These are phyloP conservation scores for Rhododendron griersonianum DNA, from an alignment of 148 eudicot genomes.

Conservation along the genomic window DNA sequence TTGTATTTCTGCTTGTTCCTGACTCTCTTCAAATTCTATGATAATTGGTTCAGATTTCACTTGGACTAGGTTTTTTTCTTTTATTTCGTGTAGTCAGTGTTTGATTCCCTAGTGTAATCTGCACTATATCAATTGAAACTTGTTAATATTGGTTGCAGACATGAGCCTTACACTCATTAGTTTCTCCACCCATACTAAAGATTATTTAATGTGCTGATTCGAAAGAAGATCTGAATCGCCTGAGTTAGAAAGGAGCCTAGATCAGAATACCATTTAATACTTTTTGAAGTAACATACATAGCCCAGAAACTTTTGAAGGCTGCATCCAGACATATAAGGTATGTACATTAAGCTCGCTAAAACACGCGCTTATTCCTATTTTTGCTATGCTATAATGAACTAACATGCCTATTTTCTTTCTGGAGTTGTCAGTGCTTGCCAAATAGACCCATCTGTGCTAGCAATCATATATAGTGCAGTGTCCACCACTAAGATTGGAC, in stretches of 20 bases:
- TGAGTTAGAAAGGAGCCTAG: too few species aligned
- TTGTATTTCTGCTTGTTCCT: not conserved
- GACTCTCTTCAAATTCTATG: not conserved
- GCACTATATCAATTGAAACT: not conserved
- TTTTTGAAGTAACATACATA: not conserved
- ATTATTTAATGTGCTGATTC: not conserved
- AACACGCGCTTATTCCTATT: not conserved
- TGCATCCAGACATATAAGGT: not conserved
- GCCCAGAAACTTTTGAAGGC: not conserved
- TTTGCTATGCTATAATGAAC: not conserved
- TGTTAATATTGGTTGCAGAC: not conserved
- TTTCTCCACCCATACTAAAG: not conserved
- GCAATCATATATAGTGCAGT: not conserved
- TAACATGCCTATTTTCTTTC: not conserved
- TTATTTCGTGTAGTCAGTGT: not conserved
- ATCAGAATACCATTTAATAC: not conserved
- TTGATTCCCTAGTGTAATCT: not conserved
- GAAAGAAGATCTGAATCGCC: not conserved
- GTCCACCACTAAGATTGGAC: not conserved
- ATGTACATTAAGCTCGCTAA: not conserved
- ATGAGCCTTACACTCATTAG: not conserved
- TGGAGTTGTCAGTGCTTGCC: not conserved
- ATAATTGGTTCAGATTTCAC: not conserved
- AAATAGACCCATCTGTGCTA: not conserved
- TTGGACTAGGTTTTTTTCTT: not conserved